These are phyloP conservation scores for Lepiota venenata DNA, from an alignment of 768 basidiomycete species.

Conservation along the genomic window DNA sequence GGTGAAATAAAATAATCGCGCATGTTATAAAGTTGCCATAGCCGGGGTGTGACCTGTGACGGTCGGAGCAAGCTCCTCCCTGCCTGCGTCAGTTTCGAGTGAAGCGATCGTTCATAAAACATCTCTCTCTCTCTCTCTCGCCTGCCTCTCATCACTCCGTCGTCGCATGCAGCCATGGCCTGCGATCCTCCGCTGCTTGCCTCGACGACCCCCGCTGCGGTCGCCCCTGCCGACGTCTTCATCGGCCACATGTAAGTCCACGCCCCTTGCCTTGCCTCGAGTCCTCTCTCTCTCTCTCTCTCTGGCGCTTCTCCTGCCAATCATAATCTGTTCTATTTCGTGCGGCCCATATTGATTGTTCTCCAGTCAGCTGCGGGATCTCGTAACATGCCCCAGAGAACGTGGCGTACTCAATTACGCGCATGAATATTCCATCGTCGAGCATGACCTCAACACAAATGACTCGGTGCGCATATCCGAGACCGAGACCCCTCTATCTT, in stretches of 20 bases:
- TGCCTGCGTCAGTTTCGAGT: too few species aligned
- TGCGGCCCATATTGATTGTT: neutral
- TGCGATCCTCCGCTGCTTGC: constrained; percentile 42
- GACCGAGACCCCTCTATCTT: constrained; percentile 10
- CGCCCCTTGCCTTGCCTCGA: neutral
- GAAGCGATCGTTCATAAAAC: neutral
- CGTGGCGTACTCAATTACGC: constrained; percentile 65
- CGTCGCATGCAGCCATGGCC: constrained; percentile 36
- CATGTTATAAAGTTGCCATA: neutral
- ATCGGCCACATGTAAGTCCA: constrained; percentile 62
- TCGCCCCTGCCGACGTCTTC: constrained; percentile 40
- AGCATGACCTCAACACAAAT: constrained; percentile 52
- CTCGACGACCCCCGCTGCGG: constrained; percentile 37
- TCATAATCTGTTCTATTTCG: neutral
- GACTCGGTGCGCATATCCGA: constrained; percentile 36
- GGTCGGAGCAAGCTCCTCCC: too few species aligned
- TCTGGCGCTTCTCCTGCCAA: constrained; percentile 8
- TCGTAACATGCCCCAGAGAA: constrained; percentile 70
- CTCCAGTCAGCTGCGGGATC: constrained; percentile 70
- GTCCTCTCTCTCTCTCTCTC: constrained; percentile 13
- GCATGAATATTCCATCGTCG: constrained; percentile 47
- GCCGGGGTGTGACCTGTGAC: neutral
- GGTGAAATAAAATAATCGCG: too few species aligned
- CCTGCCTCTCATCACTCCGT: constrained; percentile 1
- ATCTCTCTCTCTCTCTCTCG: neutral